Conservation (phyloP, 352 stramenopile species). For the Pelagophyceae sp. region DNA sequence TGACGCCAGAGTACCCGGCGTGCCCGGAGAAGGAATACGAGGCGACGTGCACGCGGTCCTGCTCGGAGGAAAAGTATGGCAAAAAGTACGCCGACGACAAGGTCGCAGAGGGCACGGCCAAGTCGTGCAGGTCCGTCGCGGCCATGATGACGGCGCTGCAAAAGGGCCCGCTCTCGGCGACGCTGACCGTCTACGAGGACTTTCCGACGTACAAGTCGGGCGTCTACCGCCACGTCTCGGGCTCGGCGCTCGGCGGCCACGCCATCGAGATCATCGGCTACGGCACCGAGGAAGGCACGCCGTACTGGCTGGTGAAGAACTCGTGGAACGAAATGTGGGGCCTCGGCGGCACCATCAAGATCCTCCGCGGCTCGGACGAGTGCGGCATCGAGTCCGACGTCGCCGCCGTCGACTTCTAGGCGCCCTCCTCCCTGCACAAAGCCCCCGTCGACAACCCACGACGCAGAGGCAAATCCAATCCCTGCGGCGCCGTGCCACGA, state of each 20-base stretch:
- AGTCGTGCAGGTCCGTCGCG: not conserved
- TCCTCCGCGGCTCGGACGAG: slow-evolving; percentile 76
- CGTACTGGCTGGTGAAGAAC: slow-evolving; percentile 80
- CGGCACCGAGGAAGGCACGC: slow-evolving; percentile 8
- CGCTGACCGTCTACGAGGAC: slow-evolving; percentile 27
- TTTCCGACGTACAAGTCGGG: slow-evolving; percentile 25
- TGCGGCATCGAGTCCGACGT: slow-evolving; percentile 59
- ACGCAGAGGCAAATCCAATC: too few species aligned
- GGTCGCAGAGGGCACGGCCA: too few species aligned
- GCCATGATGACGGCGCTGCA: slow-evolving; percentile 19
- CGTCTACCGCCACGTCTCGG: slow-evolving; percentile 24
- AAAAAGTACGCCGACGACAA: too few species aligned
- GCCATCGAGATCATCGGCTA: slow-evolving; percentile 26
- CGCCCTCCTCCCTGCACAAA: too few species aligned
- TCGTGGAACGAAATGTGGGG: slow-evolving; percentile 77
- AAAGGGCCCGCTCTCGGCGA: slow-evolving; percentile 1
- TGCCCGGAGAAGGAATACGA: too few species aligned
- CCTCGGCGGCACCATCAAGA: slow-evolving; percentile 76
- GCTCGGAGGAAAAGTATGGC: too few species aligned
- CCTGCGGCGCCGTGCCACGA: too few species aligned
- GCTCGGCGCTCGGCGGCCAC: slow-evolving; percentile 16
- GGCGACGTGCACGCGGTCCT: too few species aligned
- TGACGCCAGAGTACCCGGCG: too few species aligned
- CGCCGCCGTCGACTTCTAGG: too few species aligned
- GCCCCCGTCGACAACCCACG: too few species aligned